Percentiles rank a stretch among this genome's conserved stretches.
Evolutionary conservation across 108 stramenopile species (phyloP).

Genomic region (Cyclostephanos invisitatus): DNA sequence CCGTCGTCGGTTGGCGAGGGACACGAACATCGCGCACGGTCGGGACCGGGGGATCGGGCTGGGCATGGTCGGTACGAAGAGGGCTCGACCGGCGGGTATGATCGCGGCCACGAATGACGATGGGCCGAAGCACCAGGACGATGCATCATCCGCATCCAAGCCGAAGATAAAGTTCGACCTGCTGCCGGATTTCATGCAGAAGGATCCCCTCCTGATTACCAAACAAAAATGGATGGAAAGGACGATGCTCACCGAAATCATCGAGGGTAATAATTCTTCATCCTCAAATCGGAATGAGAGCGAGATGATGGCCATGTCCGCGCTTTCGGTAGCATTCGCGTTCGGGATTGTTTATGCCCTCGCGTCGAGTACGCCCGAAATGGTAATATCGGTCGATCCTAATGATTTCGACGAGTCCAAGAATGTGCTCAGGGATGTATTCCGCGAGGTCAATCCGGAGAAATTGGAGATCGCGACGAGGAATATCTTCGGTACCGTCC

Average conservation of each 20-base stretch:
- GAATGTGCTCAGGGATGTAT: conserved; percentile 16
- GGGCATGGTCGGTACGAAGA: conserved; percentile 3
- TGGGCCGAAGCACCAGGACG: neutral
- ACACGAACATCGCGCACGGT: neutral
- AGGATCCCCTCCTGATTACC: conserved; percentile 26
- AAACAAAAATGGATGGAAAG: conserved; percentile 26
- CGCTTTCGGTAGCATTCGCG: conserved; percentile 34
- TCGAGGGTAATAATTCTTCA: conserved; percentile 6
- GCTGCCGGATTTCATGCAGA: conserved; percentile 44
- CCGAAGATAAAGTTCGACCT: conserved; percentile 11
- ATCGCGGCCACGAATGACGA: neutral
- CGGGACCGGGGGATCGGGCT: neutral
- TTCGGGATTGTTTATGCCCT: conserved; percentile 48
- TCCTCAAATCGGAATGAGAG: conserved; percentile 6
- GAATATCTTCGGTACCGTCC: conserved; percentile 54
- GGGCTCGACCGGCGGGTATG: neutral
- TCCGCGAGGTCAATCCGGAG: conserved; percentile 23
- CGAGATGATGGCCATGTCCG: conserved; percentile 59
- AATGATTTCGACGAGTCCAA: conserved; percentile 20
- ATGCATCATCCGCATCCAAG: neutral
- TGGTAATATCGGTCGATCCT: conserved; percentile 10
- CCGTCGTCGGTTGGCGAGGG: neutral
- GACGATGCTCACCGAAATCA: neutral
- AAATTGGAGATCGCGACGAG: conserved; percentile 35
- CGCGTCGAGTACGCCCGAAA: conserved; percentile 35